These are phyloP conservation scores for Neohortaea acidophila DNA, from an alignment of 495 filamentous ascomycete genomes.

Conservation along the genomic window DNA sequence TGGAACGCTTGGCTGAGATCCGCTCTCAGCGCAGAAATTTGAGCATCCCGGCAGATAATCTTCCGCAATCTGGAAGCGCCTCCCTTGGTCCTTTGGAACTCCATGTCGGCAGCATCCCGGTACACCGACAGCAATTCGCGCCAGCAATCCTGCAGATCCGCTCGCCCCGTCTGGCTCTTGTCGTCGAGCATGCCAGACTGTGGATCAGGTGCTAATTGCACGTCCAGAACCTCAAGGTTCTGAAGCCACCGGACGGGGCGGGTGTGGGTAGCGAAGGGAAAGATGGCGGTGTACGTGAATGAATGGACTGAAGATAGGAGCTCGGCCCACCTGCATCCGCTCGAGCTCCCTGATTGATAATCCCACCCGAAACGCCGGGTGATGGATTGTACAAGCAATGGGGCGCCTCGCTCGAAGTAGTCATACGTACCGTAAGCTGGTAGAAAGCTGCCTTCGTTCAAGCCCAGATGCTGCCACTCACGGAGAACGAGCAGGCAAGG, in stretches of 20 bases:
- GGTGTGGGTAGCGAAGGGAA: constrained; percentile 14
- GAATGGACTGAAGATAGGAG: constrained; percentile 1
- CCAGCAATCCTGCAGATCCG: constrained; percentile 21
- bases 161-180: constrained; percentile 8
- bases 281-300: constrained; percentile 20
- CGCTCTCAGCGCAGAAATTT: constrained; percentile 1
- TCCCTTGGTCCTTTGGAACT: constrained; percentile 1
- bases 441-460: constrained; percentile 20
- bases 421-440: constrained; percentile 21
- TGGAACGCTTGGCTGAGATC: no score
- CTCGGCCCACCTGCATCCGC: neutral
- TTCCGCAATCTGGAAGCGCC: constrained; percentile 5
- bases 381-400: constrained; percentile 12
- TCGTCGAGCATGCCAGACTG: constrained; percentile 13
- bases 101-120: constrained; percentile 4
- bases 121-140: constrained; percentile 10
- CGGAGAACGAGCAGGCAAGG: constrained; percentile 10
- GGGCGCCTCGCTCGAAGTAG: constrained; percentile 16
- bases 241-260: constrained; percentile 5
- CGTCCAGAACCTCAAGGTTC: constrained; percentile 10
- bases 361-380: constrained; percentile 1
- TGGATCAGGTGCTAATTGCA: constrained; percentile 15
- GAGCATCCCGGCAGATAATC: constrained; percentile 9
- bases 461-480: constrained; percentile 10
- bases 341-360: neutral